Percentiles rank a stretch among this genome's conserved stretches.
Evolutionary conservation across 768 basidiomycete genomes (phyloP).

Genomic region (Obba rivulosa): DNA sequence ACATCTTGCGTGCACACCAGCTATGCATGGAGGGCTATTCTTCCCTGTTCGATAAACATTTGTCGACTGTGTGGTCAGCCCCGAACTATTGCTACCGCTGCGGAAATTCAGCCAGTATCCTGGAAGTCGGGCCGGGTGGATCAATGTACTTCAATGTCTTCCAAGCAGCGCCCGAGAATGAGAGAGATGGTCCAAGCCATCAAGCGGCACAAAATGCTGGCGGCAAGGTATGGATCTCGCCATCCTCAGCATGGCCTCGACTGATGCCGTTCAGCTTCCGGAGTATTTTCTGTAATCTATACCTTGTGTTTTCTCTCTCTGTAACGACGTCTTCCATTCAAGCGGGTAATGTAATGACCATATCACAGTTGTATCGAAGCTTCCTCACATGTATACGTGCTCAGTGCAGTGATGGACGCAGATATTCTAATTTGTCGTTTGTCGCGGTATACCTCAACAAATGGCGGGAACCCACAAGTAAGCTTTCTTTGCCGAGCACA

Average conservation of each 20-base stretch:
- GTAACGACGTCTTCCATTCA: no score
- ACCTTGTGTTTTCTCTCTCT: neutral
- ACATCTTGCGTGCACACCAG: conserved; percentile 97
- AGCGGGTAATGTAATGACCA: no score
- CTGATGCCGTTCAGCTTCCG: conserved; percentile 47
- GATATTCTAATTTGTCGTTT: no score
- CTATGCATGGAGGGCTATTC: conserved; percentile 99
- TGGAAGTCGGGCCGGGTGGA: conserved; percentile 90
- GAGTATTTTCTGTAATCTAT: conserved; percentile 65
- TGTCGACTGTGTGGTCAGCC: conserved; percentile 98
- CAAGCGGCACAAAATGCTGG: conserved; percentile 67
- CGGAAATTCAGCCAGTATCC: conserved; percentile 93
- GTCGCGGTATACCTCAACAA: no score
- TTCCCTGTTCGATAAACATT: conserved; percentile 93
- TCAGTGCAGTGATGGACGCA: no score
- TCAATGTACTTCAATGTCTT: conserved; percentile 95
- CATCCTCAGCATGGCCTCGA: neutral
- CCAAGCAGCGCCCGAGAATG: conserved; percentile 97
- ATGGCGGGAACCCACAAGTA: no score
- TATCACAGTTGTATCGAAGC: neutral
- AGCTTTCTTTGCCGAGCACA: no score
- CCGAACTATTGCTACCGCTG: conserved; percentile 99
- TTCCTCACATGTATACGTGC: no score
- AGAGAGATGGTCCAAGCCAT: conserved; percentile 81
- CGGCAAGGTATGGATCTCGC: conserved; percentile 56